phyloP scores from a whole-genome alignment of 2,329 filamentous ascomycete species.

The Dothistroma septosporum region DNA sequence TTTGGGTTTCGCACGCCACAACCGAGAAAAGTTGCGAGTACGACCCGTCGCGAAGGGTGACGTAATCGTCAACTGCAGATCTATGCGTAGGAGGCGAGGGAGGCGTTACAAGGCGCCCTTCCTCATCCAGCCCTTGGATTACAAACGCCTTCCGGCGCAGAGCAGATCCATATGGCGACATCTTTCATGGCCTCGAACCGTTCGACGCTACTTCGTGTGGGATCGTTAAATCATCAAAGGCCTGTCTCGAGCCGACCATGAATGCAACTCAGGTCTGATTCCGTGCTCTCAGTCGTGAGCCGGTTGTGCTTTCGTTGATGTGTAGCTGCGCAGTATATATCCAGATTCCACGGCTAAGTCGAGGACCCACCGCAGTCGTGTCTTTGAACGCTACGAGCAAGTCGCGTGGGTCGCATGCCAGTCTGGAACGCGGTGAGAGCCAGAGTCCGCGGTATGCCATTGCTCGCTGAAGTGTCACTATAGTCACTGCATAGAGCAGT shows the following conservation, averaged over 20 bases:
- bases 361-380: not conserved
- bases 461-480: not conserved
- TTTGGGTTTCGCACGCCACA: not conserved
- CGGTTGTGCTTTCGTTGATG: not conserved
- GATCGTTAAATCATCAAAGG: not conserved
- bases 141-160: not conserved
- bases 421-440: not conserved
- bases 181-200: not conserved
- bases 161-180: not conserved
- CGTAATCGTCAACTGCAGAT: not conserved
- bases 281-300: not conserved
- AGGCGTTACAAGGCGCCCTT: not conserved
- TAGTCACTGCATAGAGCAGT: not conserved
- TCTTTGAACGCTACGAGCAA: not conserved
- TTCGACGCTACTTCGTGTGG: not conserved
- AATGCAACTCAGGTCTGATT: not conserved
- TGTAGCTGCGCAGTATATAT: not conserved
- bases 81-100: not conserved
- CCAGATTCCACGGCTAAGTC: not conserved
- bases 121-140: not conserved
- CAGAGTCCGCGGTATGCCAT: not conserved
- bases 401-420: not conserved
- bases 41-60: not conserved
- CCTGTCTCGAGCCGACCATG: not conserved
- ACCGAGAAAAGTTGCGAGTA: not conserved